These are phyloP conservation scores for Fusarium verrucosum DNA, from an alignment of 2,329 filamentous ascomycete genomes.

Conservation along the genomic window DNA sequence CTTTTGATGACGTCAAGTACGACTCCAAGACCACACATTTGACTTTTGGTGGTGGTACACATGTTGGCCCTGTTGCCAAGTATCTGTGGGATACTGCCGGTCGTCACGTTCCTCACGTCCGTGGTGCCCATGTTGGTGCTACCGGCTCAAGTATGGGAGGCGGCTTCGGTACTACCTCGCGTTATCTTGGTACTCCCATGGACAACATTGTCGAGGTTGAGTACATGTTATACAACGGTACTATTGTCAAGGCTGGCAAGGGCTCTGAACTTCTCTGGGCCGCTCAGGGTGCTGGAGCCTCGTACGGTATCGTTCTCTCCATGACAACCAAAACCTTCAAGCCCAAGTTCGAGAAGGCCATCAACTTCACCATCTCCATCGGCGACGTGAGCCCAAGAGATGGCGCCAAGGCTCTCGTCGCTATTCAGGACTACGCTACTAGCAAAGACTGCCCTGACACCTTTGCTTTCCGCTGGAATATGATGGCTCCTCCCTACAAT, in stretches of 20 bases:
- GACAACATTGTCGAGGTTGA: conserved; percentile 38
- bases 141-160: conserved; percentile 41
- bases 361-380: conserved; percentile 38
- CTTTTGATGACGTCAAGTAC: conserved; percentile 39
- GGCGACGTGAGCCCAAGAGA: conserved; percentile 20
- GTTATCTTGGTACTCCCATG: conserved; percentile 33
- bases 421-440: conserved; percentile 35
- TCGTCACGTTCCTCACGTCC: conserved; percentile 40
- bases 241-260: conserved; percentile 32
- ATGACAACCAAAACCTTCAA: conserved; percentile 38
- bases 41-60: conserved; percentile 39
- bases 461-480: conserved; percentile 38
- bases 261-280: conserved; percentile 41
- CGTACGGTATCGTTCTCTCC: conserved; percentile 39
- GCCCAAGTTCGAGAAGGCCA: conserved; percentile 31
- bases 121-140: conserved; percentile 36
- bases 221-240: conserved; percentile 42
- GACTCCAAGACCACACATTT: conserved; percentile 23
- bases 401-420: conserved; percentile 33
- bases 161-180: conserved; percentile 34
- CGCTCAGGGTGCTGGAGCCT: conserved; percentile 36
- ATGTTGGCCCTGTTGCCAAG: conserved; percentile 38
- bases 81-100: conserved; percentile 42
- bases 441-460: conserved; percentile 32
- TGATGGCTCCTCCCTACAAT: conserved; percentile 22